Base-by-base conservation (phyloP, 2,329 filamentous ascomycete genomes). In the Bipolaris bicolor region DNA sequence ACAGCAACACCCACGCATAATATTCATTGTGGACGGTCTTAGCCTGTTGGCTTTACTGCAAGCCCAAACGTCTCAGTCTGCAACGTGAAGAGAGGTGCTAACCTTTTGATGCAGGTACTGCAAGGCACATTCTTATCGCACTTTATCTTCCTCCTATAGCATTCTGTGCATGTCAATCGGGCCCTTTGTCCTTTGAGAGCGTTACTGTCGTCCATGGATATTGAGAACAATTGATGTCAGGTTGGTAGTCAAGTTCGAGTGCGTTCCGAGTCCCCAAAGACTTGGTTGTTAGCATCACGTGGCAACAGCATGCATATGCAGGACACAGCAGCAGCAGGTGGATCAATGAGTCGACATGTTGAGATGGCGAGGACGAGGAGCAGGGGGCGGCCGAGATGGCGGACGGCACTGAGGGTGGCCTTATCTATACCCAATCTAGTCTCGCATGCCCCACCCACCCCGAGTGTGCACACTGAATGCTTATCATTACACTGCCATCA, bases 111-210 rank as follows among this genome's bases (percentile, higher is more conserved):
- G 52, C 78, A 80, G 52, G 77, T 79, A 41, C 68, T 68, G 63
- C 77, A 79, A 29, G 77, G 77, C 3, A 80, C 65, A 3, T 70
- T 68, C 61, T 79, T 80, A 53, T 79, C 76, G 55, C 78, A 80
- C 60, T 77, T 75, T 39, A 75, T 69, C 53, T 76, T 76, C 36
- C 70, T 65, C 20, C 68, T 59, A 29, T 71, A 63, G 57, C 73
- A 76, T 46, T 68, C 65, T 4, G 63, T 64, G 52, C 74, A 76
- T 1, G 72, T 71, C 31, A 73, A 60, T 4, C 62, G 56, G 13
- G 59, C 55, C 3, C 62, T 55, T 48, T 60, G 62, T 15, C 57
- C 53, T 58, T 52, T 65, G 15, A 45, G 36, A 16, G 24, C 24
- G 36, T 41, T 58, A n/a, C 18, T 31, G 20, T 60, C 52, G 18